These are phyloP conservation scores for Aspergillus quadricinctus DNA, from an alignment of 2,329 filamentous ascomycete genomes.

Conservation along the genomic window DNA sequence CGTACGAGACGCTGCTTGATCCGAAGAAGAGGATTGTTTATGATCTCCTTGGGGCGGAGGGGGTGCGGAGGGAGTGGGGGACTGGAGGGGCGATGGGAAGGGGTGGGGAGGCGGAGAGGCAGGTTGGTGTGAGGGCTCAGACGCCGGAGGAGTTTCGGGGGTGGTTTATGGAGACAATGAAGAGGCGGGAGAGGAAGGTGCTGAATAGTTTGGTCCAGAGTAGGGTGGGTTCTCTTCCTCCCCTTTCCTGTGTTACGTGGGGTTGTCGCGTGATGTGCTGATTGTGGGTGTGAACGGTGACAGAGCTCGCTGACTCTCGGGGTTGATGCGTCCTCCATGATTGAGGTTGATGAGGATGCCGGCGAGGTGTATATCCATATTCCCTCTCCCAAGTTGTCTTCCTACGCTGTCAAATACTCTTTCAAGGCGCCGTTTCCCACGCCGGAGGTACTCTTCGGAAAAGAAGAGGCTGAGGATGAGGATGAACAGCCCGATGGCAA, in stretches of 20 bases:
- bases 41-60: conserved; percentile 40
- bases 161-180: conserved; percentile 41
- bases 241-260: not conserved
- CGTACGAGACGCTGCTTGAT: conserved; percentile 41
- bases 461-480: conserved; percentile 16
- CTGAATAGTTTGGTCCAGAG: conserved; percentile 35
- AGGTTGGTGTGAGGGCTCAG: conserved; percentile 37
- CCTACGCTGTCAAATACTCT: conserved; percentile 28
- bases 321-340: conserved; percentile 32
- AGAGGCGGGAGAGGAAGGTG: conserved; percentile 33
- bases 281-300: not conserved
- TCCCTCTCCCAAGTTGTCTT: conserved; percentile 21
- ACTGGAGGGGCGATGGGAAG: conserved; percentile 28
- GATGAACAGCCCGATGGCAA: conserved; percentile 4
- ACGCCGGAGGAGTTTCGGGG: conserved; percentile 35
- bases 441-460: conserved; percentile 15
- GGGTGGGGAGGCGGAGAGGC: conserved; percentile 25
- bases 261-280: conserved; percentile 5
- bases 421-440: conserved; percentile 34
- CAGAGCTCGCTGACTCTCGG: conserved; percentile 32
- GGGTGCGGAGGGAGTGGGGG: conserved; percentile 37
- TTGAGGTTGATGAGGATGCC: conserved; percentile 25
- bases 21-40: conserved; percentile 40
- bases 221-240: conserved; percentile 26
- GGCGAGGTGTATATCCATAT: conserved; percentile 27